Base-by-base conservation (phyloP, 495 filamentous ascomycete species). In the Parachaetomium inaequale region DNA sequence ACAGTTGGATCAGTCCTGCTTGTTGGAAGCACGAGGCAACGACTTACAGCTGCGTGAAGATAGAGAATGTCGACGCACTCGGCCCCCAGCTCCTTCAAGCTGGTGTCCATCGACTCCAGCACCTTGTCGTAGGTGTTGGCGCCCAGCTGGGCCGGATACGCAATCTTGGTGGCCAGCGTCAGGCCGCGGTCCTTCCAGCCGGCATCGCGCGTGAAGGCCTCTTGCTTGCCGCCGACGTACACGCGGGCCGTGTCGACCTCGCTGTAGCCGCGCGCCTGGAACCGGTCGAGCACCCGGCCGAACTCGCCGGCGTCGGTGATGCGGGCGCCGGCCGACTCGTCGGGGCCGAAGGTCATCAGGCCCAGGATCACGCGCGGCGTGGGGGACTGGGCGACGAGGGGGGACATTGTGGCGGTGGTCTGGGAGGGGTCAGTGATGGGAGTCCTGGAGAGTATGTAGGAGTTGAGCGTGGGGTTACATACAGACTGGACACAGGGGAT, bases 31-130 rank as follows among this genome's bases (percentile, higher is more conserved):
- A 7, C 8, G 21, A 23, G 11, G 34, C 28, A 29, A 7, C 25
- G 26, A 60, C 68, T 31, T 28, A 72, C 67, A 4, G 93, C 81
- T 4, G 91, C 91, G 73, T 96, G 93, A 10, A 96, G 80, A 63
- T 96, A 96, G 74, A 89, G 89, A 53, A 96, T 90, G 67, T 98
- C 93, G 0, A 96, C 88, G 52, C 77, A 79, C 50, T 95, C 84
- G 1, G 89, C 87, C 10, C 84, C 84, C 32, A 96, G 73, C 70
- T 93, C 90, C 62, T 79, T 84, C 61, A 96, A 73, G 19, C 84
- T 88, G 17, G 71, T 81, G 58, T 88, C 81, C 23, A 92, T 72
- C 4, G 82, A 81, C 73, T 85, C 80, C 21, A 80, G 78, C 12
- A 96, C 71, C 56, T 79, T 77, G 11, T 84, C 81, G 3, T 82